These are phyloP conservation scores for Yamadazyma taylorii DNA, from an alignment of 1,139 yeast genomes.

Conservation along the genomic window DNA sequence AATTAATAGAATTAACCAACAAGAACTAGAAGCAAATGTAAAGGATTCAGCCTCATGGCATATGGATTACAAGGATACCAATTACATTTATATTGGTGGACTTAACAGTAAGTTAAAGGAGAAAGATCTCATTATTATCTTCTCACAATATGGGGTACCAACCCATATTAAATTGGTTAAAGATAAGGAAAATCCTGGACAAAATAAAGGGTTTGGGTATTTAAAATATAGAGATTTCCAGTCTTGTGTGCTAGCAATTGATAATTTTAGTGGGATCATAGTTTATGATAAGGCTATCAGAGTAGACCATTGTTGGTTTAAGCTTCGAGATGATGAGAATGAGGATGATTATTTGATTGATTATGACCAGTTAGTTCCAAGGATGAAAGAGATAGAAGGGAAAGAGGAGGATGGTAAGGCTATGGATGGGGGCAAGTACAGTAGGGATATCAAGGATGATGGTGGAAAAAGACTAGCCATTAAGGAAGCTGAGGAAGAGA, in stretches of 20 bases:
- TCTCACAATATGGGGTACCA: conserved; percentile 90
- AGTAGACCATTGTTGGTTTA: conserved; percentile 78
- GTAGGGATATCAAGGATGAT: conserved; percentile 1
- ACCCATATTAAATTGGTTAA: conserved; percentile 73
- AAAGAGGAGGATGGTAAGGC: conserved; percentile 7
- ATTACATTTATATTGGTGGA: conserved; percentile 65
- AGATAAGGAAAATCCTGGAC: conserved; percentile 60
- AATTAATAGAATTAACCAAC: conserved; percentile 62
- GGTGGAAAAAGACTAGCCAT: conserved; percentile 2
- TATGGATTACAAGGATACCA: conserved; percentile 71
- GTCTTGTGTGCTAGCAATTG: conserved; percentile 83
- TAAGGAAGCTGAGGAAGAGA: conserved; percentile 12
- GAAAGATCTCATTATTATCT: conserved; percentile 72
- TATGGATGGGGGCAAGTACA: not conserved
- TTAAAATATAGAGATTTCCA: conserved; percentile 80
- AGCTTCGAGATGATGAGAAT: conserved; percentile 52
- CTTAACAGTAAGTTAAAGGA: conserved; percentile 65
- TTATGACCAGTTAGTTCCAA: conserved; percentile 25
- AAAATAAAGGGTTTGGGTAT: conserved; percentile 76
- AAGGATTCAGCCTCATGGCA: conserved; percentile 82
- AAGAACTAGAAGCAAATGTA: conserved; percentile 64
- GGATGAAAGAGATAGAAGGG: conserved; percentile 10
- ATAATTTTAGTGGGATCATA: conserved; percentile 75
- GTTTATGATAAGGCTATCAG: conserved; percentile 57
- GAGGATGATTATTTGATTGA: conserved; percentile 43